Evolutionary conservation across 2,329 filamentous ascomycete genomes (phyloP).

Genomic region (Exophiala aquamarina): DNA sequence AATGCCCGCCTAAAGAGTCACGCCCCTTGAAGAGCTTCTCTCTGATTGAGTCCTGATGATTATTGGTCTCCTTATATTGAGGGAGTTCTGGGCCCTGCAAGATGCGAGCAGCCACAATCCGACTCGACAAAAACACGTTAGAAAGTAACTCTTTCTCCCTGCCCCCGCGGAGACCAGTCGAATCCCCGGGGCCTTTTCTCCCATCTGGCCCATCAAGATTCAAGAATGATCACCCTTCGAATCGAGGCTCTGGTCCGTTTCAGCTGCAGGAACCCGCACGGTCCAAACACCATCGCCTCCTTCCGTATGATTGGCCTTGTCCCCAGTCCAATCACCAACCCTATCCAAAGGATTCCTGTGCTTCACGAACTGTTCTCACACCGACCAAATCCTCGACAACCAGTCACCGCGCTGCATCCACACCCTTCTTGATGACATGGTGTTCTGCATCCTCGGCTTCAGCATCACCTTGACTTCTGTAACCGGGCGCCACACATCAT

Average conservation of each 20-base stretch:
- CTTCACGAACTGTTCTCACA: constrained; percentile 13
- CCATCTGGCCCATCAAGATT: not conserved
- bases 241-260: constrained; percentile 12
- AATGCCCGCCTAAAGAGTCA: too few relatives aligned
- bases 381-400: constrained; percentile 5
- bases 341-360: not conserved
- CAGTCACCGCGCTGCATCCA: constrained; percentile 6
- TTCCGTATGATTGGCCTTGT: constrained; percentile 17
- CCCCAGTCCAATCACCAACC: constrained; percentile 8
- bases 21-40: too few relatives aligned
- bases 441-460: not conserved
- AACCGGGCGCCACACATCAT: too few relatives aligned
- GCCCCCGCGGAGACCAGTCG: constrained; percentile 8
- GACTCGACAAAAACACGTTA: too few relatives aligned
- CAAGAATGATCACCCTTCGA: not conserved
- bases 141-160: too few relatives aligned
- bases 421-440: not conserved
- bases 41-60: too few relatives aligned
- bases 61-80: too few relatives aligned
- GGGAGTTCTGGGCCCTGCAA: too few relatives aligned
- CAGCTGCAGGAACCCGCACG: constrained; percentile 21
- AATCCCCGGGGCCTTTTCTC: not conserved
- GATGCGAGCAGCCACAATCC: too few relatives aligned
- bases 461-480: constrained; percentile 1
- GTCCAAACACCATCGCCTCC: constrained; percentile 4